These are phyloP conservation scores for Nyssa sinensis DNA, from an alignment of 148 eudicot species.

Conservation along the genomic window DNA sequence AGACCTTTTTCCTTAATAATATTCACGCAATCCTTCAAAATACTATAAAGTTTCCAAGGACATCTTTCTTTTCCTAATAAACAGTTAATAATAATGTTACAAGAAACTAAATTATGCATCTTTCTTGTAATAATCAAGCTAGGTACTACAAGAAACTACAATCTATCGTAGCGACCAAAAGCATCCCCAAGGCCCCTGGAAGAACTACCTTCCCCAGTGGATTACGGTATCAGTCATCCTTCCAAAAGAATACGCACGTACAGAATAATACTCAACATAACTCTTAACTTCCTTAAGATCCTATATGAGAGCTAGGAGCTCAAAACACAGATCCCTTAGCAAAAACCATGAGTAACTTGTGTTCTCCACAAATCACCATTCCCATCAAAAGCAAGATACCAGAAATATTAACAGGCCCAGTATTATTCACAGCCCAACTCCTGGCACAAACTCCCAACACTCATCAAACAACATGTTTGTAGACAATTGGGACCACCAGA, in stretches of 20 bases:
- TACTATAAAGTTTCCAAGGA: too few relatives aligned
- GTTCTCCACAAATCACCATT: conserved; percentile 1
- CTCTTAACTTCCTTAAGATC: background rate
- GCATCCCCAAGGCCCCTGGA: background rate
- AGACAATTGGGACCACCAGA: background rate
- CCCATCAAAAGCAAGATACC: background rate
- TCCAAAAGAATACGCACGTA: too few relatives aligned
- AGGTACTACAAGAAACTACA: background rate
- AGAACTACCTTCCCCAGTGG: background rate
- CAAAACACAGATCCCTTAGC: too few relatives aligned
- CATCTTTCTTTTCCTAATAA: too few relatives aligned
- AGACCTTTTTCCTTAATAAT: too few relatives aligned
- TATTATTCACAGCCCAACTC: too few relatives aligned
- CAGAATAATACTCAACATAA: too few relatives aligned
- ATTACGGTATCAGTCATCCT: background rate
- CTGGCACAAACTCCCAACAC: background rate
- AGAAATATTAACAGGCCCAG: too few relatives aligned
- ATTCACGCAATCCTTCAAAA: too few relatives aligned
- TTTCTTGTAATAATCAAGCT: background rate
- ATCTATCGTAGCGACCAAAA: background rate
- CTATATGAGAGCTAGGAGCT: too few relatives aligned
- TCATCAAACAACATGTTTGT: background rate
- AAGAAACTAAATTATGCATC: too few relatives aligned
- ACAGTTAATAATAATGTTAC: too few relatives aligned
- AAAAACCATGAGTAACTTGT: background rate